Evolutionary conservation across 192 early-diverging fungal species (phyloP), one percentile per base, ranked within the genome.

Genomic region (Backusella luteola): DNA sequence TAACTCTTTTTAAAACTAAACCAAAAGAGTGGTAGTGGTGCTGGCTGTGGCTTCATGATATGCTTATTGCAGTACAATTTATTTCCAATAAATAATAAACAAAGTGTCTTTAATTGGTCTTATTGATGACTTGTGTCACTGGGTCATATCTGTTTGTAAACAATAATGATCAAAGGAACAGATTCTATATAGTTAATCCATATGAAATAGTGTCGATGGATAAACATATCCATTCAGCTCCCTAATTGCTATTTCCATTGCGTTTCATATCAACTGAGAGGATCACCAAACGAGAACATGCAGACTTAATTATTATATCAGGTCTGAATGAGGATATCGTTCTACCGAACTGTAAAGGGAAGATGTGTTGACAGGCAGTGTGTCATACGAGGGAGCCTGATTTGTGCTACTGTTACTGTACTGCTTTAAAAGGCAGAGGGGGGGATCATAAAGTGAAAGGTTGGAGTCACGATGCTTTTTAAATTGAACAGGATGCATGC

Each of bases 1-100:
- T 83, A 63, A 72, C 46, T 21, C 34, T 38, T 26, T 34, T 42
- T 23, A 29, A 26, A 63, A 63, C 56, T 63, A 63, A 63, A 26
- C 56, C n/a, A 63, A 63, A 63, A 63, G 1, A 29, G 23, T 59
- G 21, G 12, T 59, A 59, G 53, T 56, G 6, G 8, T 26, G 53
- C 7, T 56, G 53, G 53, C 1, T 14, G 56, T 63, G 56, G 23
- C 23, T 63, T 63, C 19, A 49, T 49, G 6, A n/a, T 32, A 32
- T n/a, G 6, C 2, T 19, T 56, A 56, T 39, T 11, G 56, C 56
- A 63, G 23, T 63, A 63, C 17, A 49, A 49, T 49, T 19, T 63
- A 63, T 63, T 63, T 63, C 12, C 8, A 63, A 29, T 63, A 63
- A 63, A 63, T 29, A 63, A 63, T 11, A 56, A 56, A 63, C 56